Evolutionary conservation across 169 alveolate genomes (phyloP), one percentile per base, ranked within the genome.

Genomic region (Plasmodium vivax): DNA sequence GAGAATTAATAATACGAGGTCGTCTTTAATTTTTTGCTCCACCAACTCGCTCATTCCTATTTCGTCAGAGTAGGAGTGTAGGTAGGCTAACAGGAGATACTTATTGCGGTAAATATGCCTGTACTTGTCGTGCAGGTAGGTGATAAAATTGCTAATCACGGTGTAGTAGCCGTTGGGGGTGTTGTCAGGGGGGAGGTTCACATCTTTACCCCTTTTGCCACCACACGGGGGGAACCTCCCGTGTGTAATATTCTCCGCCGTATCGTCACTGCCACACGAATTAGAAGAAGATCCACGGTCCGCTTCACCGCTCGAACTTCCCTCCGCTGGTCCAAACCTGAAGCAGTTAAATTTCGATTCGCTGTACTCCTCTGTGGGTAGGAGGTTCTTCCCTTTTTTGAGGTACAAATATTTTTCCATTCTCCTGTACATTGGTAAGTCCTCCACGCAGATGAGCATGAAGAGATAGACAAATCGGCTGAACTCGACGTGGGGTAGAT

Each of bases 31-130:
- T 36, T 92, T 72, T 73, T 75, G 82, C 12, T 92, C 85, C 41
- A 82, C 62, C 75, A 82, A 79, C 79, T 82, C 92, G n/a, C 56
- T 82, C 38, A 92, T 71, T 16, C 41, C 47, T 1, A 92, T 73
- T 51, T 92, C 95, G 47, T 92, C 95, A 92, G 2, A 92, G 75
- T 72, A 92, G n/a, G 56, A 43, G 62, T 92, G 95, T 56, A 92
- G 19, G 51, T 92, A 92, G 27, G 77, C 36, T 54, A 92, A 32
- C 41, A 92, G 16, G 43, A 92, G 79, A 51, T 92, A 68, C 75
- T 34, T 92, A 16, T 92, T 92, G 32, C 83, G 54, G 58, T 92
- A 92, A 47, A 92, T 92, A 92, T 92, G 92, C 75, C 34, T 92
- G 62, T 92, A 92, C 79, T 92, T 92, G n/a, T 47, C 75, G 10